These are phyloP conservation scores for Phtheirospermum japonicum DNA, from an alignment of 257 asterid genomes.

Conservation along the genomic window DNA sequence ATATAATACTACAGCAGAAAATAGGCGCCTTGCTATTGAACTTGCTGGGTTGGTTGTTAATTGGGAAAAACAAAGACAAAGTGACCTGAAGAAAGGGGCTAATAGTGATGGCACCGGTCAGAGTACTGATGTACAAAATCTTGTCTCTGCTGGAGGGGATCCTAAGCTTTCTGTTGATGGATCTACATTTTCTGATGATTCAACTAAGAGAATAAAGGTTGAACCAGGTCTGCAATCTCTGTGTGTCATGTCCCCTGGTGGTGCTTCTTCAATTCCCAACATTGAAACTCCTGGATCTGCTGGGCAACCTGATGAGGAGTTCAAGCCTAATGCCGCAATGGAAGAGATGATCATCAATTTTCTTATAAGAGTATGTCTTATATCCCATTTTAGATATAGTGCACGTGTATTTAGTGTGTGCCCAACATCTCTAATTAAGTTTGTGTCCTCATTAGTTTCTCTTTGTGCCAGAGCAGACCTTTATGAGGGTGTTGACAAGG, in stretches of 20 bases:
- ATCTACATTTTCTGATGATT: constrained; percentile 81
- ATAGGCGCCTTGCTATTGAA: constrained; percentile 99
- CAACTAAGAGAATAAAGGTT: constrained; percentile 85
- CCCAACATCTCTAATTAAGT: constrained; percentile 7
- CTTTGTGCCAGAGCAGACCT: constrained; percentile 9
- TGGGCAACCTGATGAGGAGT: constrained; percentile 98
- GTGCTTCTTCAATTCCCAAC: constrained; percentile 85
- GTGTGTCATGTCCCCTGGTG: constrained; percentile 98
- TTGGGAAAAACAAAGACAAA: constrained; percentile 97
- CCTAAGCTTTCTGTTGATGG: constrained; percentile 70
- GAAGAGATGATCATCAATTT: constrained; percentile 99
- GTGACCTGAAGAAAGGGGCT: constrained; percentile 67
- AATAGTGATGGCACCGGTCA: constrained; percentile 53
- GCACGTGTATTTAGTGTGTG: constrained; percentile 1
- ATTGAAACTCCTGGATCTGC: constrained; percentile 91
- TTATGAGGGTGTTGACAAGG: too few relatives aligned
- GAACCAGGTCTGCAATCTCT: constrained; percentile 97
- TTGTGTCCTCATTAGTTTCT: constrained; percentile 6
- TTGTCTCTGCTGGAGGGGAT: constrained; percentile 55
- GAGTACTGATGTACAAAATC: constrained; percentile 55
- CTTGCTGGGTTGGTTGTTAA: constrained; percentile 99
- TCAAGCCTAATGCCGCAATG: constrained; percentile 99
- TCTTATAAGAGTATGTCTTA: constrained; percentile 78
- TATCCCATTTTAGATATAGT: constrained; percentile 25
- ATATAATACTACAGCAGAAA: constrained; percentile 88